These are phyloP conservation scores for Passiflora organensis DNA, from an alignment of 345 rosid genomes.

Conservation along the genomic window DNA sequence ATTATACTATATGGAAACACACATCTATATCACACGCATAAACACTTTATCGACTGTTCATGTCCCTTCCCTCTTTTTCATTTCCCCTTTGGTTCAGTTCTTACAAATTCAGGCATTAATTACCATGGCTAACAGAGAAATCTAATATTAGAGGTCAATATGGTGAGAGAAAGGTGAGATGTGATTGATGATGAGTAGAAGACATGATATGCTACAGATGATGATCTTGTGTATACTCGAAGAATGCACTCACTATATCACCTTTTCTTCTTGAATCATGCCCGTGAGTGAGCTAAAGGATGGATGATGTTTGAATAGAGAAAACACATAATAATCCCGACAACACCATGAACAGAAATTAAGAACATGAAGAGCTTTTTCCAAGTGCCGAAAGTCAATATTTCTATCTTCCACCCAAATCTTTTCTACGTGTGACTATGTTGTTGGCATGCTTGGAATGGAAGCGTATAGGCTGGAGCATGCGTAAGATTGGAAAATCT, in stretches of 20 bases:
- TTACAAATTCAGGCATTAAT: too few relatives aligned
- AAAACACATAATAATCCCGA: conserved; percentile 25
- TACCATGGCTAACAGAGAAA: too few relatives aligned
- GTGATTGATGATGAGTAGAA: neutral
- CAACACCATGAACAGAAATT: conserved; percentile 19
- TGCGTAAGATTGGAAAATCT: conserved; percentile 17
- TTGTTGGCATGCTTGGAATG: conserved; percentile 8
- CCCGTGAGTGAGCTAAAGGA: neutral
- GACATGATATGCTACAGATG: neutral
- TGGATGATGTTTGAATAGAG: neutral
- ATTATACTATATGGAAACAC: conserved; percentile 33
- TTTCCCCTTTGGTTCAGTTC: too few relatives aligned
- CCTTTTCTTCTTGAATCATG: neutral
- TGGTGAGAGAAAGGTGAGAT: neutral
- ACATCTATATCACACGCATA: neutral
- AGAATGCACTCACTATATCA: conserved; percentile 12
- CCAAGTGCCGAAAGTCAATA: conserved; percentile 27
- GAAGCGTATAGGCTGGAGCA: neutral
- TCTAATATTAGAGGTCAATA: too few relatives aligned
- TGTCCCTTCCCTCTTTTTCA: too few relatives aligned
- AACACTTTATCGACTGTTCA: too few relatives aligned
- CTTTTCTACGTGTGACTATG: conserved; percentile 10
- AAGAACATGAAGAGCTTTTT: conserved; percentile 17
- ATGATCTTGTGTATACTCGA: neutral
- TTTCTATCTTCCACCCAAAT: conserved; percentile 1